Conservation (phyloP, 140 eudicot genomes). For the Erigeron philadelphicus region DNA sequence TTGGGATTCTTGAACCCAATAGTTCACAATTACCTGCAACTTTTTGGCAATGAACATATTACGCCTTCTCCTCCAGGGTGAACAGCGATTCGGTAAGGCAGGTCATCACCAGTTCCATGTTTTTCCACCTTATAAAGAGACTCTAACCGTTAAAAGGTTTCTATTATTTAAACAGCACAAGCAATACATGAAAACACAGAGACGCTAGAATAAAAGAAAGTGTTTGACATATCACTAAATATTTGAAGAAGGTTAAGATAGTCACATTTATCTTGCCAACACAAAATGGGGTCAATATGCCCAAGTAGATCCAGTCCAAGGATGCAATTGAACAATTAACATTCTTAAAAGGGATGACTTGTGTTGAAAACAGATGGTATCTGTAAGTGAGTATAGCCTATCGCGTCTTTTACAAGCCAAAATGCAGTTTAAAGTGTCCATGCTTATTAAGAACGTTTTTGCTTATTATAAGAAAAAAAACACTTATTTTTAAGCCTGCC, state of each 20-base stretch:
- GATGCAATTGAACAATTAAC: not conserved
- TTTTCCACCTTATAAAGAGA: slow-evolving; percentile 42
- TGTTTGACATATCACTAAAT: not conserved
- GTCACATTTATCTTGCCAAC: not conserved
- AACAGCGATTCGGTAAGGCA: slow-evolving; percentile 81
- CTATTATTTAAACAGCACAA: not conserved
- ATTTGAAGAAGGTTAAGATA: not conserved
- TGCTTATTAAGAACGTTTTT: no score
- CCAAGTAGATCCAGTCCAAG: not conserved
- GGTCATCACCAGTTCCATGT: slow-evolving; percentile 51
- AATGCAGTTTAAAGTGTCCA: no score
- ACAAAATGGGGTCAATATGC: not conserved
- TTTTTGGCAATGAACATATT: slow-evolving; percentile 57
- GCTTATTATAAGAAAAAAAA: no score
- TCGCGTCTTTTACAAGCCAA: no score
- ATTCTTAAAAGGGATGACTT: no score
- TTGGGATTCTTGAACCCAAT: not conserved
- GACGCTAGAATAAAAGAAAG: not conserved
- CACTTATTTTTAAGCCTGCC: no score
- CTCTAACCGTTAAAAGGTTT: slow-evolving; percentile 1
- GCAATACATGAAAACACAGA: slow-evolving; percentile 15
- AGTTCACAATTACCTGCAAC: slow-evolving; percentile 56
- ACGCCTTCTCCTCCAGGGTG: slow-evolving; percentile 84
- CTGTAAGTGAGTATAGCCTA: no score
- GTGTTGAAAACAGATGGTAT: no score